Evolutionary conservation across 805 yeast species (phyloP).

Genomic region (Metschnikowia proteae): DNA sequence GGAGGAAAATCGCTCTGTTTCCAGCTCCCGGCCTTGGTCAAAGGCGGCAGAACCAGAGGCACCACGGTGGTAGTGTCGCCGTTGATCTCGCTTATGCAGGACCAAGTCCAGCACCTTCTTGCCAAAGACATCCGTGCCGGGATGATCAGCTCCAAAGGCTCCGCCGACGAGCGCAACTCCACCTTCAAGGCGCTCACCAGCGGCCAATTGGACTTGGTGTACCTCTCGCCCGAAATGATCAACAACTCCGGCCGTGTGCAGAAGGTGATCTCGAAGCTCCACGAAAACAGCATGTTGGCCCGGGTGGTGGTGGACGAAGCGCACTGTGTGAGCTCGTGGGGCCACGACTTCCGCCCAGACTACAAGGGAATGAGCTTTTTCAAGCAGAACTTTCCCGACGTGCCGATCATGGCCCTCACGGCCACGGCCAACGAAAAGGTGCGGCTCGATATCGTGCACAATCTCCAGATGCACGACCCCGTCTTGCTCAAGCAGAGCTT

Average conservation of each 20-base stretch:
- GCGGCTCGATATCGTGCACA: slow-evolving; percentile 76
- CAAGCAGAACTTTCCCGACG: slow-evolving; percentile 66
- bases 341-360: slow-evolving; percentile 97
- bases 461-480: slow-evolving; percentile 60
- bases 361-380: slow-evolving; percentile 77
- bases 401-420: slow-evolving; percentile 93
- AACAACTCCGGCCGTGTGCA: slow-evolving; percentile 68
- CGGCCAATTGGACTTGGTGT: slow-evolving; percentile 72
- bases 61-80: slow-evolving; percentile 93
- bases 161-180: slow-evolving; percentile 56
- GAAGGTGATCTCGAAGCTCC: slow-evolving; percentile 54
- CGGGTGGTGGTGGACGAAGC: slow-evolving; percentile 95
- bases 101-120: slow-evolving; percentile 81
- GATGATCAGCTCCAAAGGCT: slow-evolving; percentile 78
- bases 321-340: slow-evolving; percentile 98
- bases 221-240: slow-evolving; percentile 93
- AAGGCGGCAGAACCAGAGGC: slow-evolving; percentile 71
- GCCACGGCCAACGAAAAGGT: slow-evolving; percentile 96
- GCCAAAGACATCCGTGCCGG: slow-evolving; percentile 72
- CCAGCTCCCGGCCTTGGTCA: slow-evolving; percentile 87
- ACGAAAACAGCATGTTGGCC: slow-evolving; percentile 58
- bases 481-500: slow-evolving; percentile 82
- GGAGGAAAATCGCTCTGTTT: slow-evolving; percentile 97
- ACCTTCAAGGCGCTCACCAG: slow-evolving; percentile 58
- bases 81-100: slow-evolving; percentile 93